Evolutionary conservation across 495 filamentous ascomycete genomes (phyloP).

Genomic region (Neurospora sp.): DNA sequence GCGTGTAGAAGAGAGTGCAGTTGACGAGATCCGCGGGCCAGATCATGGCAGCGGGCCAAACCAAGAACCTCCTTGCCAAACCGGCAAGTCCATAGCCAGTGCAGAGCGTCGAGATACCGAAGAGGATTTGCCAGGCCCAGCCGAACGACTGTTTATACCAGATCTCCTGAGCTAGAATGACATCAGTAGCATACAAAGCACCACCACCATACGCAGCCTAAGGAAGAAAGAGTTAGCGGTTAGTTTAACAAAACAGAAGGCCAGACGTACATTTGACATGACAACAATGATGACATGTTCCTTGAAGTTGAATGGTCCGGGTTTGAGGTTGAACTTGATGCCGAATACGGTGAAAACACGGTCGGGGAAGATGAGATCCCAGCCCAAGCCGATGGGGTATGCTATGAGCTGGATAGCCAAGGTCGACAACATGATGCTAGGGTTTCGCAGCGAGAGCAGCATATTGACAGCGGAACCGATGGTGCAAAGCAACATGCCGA

Average conservation of each 20-base stretch:
- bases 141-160: conserved; percentile 33
- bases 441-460: conserved; percentile 58
- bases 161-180: conserved; percentile 31
- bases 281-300: conserved; percentile 70
- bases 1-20: conserved; percentile 52
- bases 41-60: conserved; percentile 62
- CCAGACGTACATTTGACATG: conserved; percentile 49
- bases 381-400: conserved; percentile 56
- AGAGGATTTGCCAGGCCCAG: conserved; percentile 56
- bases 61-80: conserved; percentile 53
- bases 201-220: conserved; percentile 39
- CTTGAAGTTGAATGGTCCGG: conserved; percentile 69
- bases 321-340: conserved; percentile 51
- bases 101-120: conserved; percentile 60
- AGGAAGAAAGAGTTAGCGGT: conserved; percentile 5
- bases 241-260: background rate
- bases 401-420: conserved; percentile 61
- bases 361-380: conserved; percentile 45
- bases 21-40: conserved; percentile 62
- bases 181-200: conserved; percentile 38
- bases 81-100: conserved; percentile 67
- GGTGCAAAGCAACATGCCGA: conserved; percentile 54
- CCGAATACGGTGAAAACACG: conserved; percentile 50
- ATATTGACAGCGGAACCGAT: conserved; percentile 62
- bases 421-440: conserved; percentile 53